These are phyloP conservation scores for Penicillium sp. DNA, from an alignment of 2,329 filamentous ascomycete genomes.

Conservation along the genomic window DNA sequence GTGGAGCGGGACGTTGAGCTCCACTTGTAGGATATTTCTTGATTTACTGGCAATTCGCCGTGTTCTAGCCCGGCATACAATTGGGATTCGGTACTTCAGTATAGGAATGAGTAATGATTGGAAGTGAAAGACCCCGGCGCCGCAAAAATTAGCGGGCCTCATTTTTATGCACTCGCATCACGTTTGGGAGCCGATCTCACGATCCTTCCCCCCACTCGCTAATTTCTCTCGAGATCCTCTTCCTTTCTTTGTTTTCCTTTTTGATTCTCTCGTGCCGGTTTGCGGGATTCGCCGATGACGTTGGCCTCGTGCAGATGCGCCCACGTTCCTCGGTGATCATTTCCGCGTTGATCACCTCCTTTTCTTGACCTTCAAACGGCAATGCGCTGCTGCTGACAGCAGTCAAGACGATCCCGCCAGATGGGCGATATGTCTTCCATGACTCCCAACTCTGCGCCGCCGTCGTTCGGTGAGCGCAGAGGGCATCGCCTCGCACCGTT, in stretches of 20 bases:
- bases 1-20: slow-evolving; percentile 1
- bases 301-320: slow-evolving; percentile 14
- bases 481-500: slow-evolving; percentile 37
- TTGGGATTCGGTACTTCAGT: neutral
- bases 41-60: neutral
- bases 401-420: slow-evolving; percentile 13
- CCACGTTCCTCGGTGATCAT: slow-evolving; percentile 23
- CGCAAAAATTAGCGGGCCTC: slow-evolving; percentile 1
- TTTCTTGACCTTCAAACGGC: slow-evolving; percentile 5
- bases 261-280: neutral
- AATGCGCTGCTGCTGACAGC: slow-evolving; percentile 1
- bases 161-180: slow-evolving; percentile 18
- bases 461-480: slow-evolving; percentile 38
- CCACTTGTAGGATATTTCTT: neutral
- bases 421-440: slow-evolving; percentile 8
- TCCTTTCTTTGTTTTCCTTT: slow-evolving; percentile 4
- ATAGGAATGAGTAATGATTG: neutral
- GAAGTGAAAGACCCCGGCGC: neutral
- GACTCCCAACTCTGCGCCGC: slow-evolving; percentile 13
- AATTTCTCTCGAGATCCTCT: slow-evolving; percentile 3
- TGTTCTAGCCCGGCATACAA: no score
- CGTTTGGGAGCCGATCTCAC: neutral
- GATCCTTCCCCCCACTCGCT: slow-evolving; percentile 6
- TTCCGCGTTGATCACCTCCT: slow-evolving; percentile 20
- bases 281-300: slow-evolving; percentile 13